Conservation (phyloP, 768 basidiomycete species). For the Coprinellus micaceus region DNA sequence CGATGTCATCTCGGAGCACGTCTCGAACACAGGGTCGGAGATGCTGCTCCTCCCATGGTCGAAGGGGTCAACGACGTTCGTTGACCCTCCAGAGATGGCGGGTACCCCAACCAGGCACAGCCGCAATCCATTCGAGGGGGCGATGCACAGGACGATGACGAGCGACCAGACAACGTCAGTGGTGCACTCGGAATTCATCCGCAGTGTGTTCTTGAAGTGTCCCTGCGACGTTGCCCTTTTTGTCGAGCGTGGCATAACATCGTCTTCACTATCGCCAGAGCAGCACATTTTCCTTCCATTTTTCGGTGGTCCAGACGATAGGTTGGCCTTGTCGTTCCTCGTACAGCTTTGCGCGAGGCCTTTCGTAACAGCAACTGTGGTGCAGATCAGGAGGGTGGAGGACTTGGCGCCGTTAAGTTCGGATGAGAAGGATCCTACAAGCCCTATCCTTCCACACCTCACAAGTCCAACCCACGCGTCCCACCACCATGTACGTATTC, state of each 20-base stretch:
- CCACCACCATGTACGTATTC: background rate
- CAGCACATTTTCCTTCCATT: slow-evolving; percentile 83
- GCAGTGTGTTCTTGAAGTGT: slow-evolving; percentile 72
- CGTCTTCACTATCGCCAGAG: slow-evolving; percentile 20
- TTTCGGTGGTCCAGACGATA: slow-evolving; percentile 93
- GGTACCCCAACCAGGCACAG: too few species aligned
- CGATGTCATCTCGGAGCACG: slow-evolving; percentile 58
- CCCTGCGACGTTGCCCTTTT: slow-evolving; percentile 80
- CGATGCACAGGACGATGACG: slow-evolving; percentile 57
- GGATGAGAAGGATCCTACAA: slow-evolving; percentile 20
- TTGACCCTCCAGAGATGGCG: background rate
- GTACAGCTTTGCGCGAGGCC: slow-evolving; percentile 71
- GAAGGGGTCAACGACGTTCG: slow-evolving; percentile 32
- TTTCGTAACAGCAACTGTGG: slow-evolving; percentile 65
- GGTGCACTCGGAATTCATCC: slow-evolving; percentile 79
- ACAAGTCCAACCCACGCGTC: slow-evolving; percentile 8
- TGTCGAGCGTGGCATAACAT: slow-evolving; percentile 63
- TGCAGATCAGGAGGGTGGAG: slow-evolving; percentile 54
- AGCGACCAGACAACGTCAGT: slow-evolving; percentile 52
- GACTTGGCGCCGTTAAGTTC: slow-evolving; percentile 28
- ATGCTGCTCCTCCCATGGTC: slow-evolving; percentile 88
- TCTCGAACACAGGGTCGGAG: slow-evolving; percentile 53
- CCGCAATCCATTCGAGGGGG: slow-evolving; percentile 69
- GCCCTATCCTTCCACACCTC: slow-evolving; percentile 10
- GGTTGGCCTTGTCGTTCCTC: slow-evolving; percentile 76